Evolutionary conservation across 2,329 filamentous ascomycete genomes (phyloP).

Genomic region (Huntiella moniliformis): DNA sequence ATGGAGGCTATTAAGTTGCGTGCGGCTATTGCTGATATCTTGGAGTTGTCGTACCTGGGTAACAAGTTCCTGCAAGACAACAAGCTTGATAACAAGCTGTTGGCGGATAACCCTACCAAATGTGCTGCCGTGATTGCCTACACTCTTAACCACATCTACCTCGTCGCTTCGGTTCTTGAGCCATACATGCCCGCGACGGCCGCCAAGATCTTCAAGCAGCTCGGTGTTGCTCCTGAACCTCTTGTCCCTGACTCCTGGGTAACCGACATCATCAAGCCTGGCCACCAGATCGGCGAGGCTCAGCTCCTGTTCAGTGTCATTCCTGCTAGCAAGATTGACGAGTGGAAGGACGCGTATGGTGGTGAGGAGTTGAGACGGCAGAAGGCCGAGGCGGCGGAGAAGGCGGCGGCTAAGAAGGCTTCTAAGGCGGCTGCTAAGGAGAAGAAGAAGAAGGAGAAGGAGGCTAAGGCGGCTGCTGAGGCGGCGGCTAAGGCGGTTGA

Average conservation of each 20-base stretch:
- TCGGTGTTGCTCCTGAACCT: slow-evolving; percentile 34
- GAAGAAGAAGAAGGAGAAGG: slow-evolving; percentile 22
- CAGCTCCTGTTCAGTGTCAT: slow-evolving; percentile 69
- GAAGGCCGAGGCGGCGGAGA: slow-evolving; percentile 37
- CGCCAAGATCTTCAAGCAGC: slow-evolving; percentile 56
- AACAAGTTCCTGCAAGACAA: slow-evolving; percentile 34
- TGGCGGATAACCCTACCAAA: slow-evolving; percentile 34
- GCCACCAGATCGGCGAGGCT: slow-evolving; percentile 66
- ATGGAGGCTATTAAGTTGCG: slow-evolving; percentile 56
- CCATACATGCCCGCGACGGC: slow-evolving; percentile 77
- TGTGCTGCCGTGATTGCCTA: slow-evolving; percentile 48
- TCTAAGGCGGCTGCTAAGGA: slow-evolving; percentile 32
- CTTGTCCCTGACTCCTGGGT: slow-evolving; percentile 50
- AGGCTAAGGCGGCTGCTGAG: slow-evolving; percentile 14
- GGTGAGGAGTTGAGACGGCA: slow-evolving; percentile 48
- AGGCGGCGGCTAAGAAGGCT: slow-evolving; percentile 32
- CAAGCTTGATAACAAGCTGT: slow-evolving; percentile 34
- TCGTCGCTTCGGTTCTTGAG: slow-evolving; percentile 58
- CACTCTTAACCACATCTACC: slow-evolving; percentile 67
- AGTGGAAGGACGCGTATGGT: slow-evolving; percentile 65
- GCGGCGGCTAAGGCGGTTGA: slow-evolving; percentile 12
- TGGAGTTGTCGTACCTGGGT: slow-evolving; percentile 44
- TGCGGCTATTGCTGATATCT: slow-evolving; percentile 42
- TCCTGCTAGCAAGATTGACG: slow-evolving; percentile 59
- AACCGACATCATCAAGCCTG: slow-evolving; percentile 41